Evolutionary conservation across 2,329 filamentous ascomycete genomes (phyloP).

Genomic region (Fusarium irregulare): DNA sequence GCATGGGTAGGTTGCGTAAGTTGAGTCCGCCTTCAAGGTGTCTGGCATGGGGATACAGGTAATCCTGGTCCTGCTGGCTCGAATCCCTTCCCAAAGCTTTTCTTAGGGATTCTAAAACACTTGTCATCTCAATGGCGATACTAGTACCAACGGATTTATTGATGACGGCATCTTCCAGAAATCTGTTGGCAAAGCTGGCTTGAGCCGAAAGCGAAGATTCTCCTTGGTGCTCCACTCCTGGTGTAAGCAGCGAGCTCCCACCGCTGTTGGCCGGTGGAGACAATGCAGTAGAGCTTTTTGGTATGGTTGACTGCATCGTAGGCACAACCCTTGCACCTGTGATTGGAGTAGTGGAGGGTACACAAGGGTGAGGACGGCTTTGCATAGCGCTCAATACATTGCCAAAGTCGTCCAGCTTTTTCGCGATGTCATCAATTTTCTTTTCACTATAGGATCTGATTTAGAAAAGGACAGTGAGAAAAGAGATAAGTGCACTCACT

Average conservation of each 20-base stretch:
- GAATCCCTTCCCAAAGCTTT: background rate
- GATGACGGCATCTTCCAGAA: slow-evolving; percentile 50
- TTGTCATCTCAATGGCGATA: slow-evolving; percentile 15
- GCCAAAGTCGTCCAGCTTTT: slow-evolving; percentile 45
- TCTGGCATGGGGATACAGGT: background rate
- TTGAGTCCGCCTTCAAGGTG: background rate
- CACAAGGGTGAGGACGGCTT: background rate
- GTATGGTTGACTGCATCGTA: background rate
- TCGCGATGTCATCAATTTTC: slow-evolving; percentile 53
- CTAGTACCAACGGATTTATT: background rate
- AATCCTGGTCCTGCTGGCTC: background rate
- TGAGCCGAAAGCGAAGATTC: slow-evolving; percentile 58
- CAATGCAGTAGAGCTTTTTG: slow-evolving; percentile 43
- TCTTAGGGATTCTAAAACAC: background rate
- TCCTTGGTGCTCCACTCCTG: slow-evolving; percentile 45
- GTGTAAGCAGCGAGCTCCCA: background rate
- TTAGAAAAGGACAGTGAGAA: too few relatives aligned
- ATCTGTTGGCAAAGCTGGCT: slow-evolving; percentile 57
- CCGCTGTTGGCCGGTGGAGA: slow-evolving; percentile 43
- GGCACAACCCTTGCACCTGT: accelerated
- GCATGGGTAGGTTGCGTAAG: background rate
- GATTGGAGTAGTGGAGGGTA: accelerated
- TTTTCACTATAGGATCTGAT: slow-evolving; percentile 41
- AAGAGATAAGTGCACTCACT: too few relatives aligned
- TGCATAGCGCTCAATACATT: background rate